These are phyloP conservation scores for Withania somnifera DNA, from an alignment of 305 asterid genomes.

Conservation along the genomic window DNA sequence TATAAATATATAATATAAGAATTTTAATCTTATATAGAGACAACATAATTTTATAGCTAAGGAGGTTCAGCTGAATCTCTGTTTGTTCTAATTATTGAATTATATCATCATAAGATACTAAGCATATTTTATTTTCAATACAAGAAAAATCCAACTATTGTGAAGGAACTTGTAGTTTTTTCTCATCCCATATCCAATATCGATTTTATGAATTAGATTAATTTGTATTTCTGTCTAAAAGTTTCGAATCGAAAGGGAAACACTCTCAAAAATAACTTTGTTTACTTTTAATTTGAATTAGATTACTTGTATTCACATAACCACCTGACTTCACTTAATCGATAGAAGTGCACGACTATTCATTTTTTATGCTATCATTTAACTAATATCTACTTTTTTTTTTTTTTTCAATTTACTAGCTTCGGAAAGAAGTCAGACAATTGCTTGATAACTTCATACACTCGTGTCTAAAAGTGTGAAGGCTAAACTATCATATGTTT, in stretches of 20 bases:
- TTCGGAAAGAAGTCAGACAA: too few relatives aligned
- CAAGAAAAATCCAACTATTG: background rate
- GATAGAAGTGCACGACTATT: too few relatives aligned
- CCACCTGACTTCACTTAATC: too few relatives aligned
- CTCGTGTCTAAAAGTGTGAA: too few relatives aligned
- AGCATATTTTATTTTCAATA: background rate
- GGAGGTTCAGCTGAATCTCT: background rate
- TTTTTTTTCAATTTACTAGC: too few relatives aligned
- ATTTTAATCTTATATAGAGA: background rate
- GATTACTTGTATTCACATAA: background rate
- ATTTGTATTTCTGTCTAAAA: background rate
- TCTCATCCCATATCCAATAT: background rate
- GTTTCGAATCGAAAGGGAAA: background rate
- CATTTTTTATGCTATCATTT: too few relatives aligned
- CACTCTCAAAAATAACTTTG: too few relatives aligned
- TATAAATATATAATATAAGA: background rate
- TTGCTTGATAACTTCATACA: too few relatives aligned
- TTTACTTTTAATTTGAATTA: too few relatives aligned
- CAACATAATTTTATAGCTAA: background rate
- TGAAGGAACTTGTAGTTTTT: background rate
- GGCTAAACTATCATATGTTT: too few relatives aligned
- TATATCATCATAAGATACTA: background rate
- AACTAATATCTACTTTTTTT: too few relatives aligned
- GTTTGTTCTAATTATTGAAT: background rate
- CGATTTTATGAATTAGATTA: background rate